phyloP scores from a whole-genome alignment of 108 stramenopile species.

The Nannochloropsis salina region DNA sequence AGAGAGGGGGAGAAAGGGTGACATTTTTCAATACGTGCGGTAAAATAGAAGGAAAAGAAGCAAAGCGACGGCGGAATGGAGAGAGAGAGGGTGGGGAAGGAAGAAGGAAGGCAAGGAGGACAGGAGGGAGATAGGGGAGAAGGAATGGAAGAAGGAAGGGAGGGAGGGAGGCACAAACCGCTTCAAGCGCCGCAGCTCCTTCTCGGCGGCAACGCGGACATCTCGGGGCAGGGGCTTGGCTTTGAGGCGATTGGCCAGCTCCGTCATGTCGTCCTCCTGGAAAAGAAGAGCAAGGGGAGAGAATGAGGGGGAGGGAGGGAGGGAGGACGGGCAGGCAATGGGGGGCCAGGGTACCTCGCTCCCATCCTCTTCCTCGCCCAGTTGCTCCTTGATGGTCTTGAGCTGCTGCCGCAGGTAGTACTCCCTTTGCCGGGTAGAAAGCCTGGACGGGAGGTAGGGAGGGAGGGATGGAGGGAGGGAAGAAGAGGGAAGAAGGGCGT shows the following conservation, averaged over 20 bases:
- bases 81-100: not conserved
- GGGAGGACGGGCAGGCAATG: not conserved
- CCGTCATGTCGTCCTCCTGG: slow-evolving; percentile 36
- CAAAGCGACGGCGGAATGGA: too few relatives aligned
- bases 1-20: too few relatives aligned
- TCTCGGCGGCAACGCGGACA: slow-evolving; percentile 21
- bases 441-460: not conserved
- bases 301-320: not conserved
- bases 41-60: too few relatives aligned
- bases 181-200: slow-evolving; percentile 37
- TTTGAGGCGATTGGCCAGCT: slow-evolving; percentile 28
- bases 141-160: not conserved
- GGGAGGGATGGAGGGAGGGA: not conserved
- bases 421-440: slow-evolving; percentile 34
- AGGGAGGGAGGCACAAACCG: not conserved
- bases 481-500: not conserved
- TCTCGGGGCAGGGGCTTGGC: slow-evolving; percentile 23
- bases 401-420: slow-evolving; percentile 49
- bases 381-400: slow-evolving; percentile 36
- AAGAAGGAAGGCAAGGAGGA: not conserved
- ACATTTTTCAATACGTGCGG: too few relatives aligned
- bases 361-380: slow-evolving; percentile 31
- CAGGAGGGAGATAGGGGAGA: not conserved
- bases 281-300: not conserved
- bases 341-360: slow-evolving; percentile 22